Conservation (phyloP, 2,329 filamentous ascomycete species). For the Cladosporium sp. region DNA sequence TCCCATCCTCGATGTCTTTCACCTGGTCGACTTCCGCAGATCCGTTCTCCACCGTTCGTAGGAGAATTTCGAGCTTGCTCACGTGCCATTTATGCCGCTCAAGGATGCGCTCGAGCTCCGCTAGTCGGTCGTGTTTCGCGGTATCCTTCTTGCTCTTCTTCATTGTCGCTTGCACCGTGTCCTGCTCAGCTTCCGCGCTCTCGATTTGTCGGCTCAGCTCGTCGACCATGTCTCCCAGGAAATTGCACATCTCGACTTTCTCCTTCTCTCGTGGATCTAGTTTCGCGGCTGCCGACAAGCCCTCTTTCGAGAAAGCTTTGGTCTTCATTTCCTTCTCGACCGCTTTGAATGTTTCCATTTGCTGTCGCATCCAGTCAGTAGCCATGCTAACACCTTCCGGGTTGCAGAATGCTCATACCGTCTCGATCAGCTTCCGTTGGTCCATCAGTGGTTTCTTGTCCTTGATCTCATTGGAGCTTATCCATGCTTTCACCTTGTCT, state of each 20-base stretch:
- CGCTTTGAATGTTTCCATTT: conserved; percentile 99
- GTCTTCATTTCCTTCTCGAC: conserved; percentile 99
- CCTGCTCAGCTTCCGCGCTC: conserved; percentile 83
- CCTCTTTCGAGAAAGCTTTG: conserved; percentile 98
- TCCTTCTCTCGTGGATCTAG: conserved; percentile 98
- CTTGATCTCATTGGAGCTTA: conserved; percentile 97
- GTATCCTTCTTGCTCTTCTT: conserved; percentile 93
- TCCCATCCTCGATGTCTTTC: conserved; percentile 83
- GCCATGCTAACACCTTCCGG: conserved; percentile 21
- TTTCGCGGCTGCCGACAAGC: conserved; percentile 84
- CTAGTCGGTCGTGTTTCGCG: conserved; percentile 81
- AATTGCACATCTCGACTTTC: conserved; percentile 83
- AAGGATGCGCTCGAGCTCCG: conserved; percentile 78
- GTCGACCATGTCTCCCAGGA: conserved; percentile 83
- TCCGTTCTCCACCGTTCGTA: conserved; percentile 88
- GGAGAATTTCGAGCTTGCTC: conserved; percentile 84
- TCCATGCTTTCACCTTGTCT: conserved; percentile 99
- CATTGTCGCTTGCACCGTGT: conserved; percentile 80
- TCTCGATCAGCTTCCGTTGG: conserved; percentile 94
- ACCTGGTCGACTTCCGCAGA: conserved; percentile 86
- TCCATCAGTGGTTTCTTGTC: conserved; percentile 95
- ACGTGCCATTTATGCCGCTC: conserved; percentile 98
- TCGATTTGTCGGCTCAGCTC: conserved; percentile 94
- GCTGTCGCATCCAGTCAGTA: conserved; percentile 50
- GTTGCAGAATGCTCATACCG: conserved; percentile 59